Evolutionary conservation across 176 grass and related monocot genomes (phyloP), one percentile per base, ranked within the genome.

Genomic region (Musa beccarii): DNA sequence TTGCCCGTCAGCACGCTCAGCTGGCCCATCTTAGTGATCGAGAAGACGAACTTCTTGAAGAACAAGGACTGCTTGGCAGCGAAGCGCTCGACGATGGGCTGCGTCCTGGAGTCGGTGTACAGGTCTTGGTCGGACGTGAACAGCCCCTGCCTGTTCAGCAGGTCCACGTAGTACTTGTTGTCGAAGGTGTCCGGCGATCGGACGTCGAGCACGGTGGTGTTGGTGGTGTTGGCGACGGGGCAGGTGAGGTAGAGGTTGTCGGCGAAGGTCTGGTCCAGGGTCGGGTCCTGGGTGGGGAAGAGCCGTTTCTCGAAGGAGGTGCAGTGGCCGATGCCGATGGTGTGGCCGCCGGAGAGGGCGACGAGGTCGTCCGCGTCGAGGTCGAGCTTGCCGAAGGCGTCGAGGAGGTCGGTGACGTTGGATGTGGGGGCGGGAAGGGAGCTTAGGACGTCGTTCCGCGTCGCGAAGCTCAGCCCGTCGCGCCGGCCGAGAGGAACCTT

Each of bases 161-260:
- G 82, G 75, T 93, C 90, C 0, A 93, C 74, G 72, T 93, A 93
- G 87, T 93, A 93, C 77, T 93, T 89, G 90, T 89, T 89, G 90
- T 93, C 90, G 81, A 92, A 92, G 0, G 49, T 22, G 63, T 81
- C 78, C 0, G 87, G 87, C 10, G 90, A 83, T 1, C 84, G 63
- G 59, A 92, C 54, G 75, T 93, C 90, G 52, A 78, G 82, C 1
- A 29, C 66, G 1, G 87, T 89, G 15, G 74, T 83, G 87, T 92
- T 92, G 72, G 0, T 0, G 0, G 77, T 34, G 16, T 54, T 0
- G 0, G 0, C 0, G 6, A 1, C 19, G 0, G 87, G 90, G 84
- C 90, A 92, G 11, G 87, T 87, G 10, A 53, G 52, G 17, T 20
- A 63, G 1, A 89, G 87, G 1, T 81, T 66, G 0, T 68, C 1